Base-by-base conservation (phyloP, 164 flowering plant genomes). In the Sedum album region DNA sequence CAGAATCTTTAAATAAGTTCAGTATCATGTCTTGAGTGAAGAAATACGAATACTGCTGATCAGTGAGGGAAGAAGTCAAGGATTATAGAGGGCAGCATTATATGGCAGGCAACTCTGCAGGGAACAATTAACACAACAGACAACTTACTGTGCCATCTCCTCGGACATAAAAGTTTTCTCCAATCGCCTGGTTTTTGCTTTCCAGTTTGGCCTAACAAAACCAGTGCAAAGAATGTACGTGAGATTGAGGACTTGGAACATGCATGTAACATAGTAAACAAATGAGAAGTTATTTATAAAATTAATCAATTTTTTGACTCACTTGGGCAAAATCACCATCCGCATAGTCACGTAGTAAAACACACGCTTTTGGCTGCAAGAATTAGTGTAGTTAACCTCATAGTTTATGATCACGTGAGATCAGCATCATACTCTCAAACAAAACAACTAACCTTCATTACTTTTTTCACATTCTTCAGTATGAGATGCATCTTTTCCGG, bases 121-220 rank as follows among this genome's bases (percentile, higher is more conserved):
- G 26, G 49, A 44, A n/a, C 28, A 42, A 21, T 23, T 6, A 42
- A 23, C 15, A 36, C n/a, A 30, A 15, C 13, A 31, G 28, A 64
- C 65, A 30, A 79, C 86, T 81, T 76, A 83, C 86, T 46, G 84
- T 83, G 31, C 86, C 86, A 72, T 83, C 86, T 66, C 84, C 82
- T 62, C 84, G 75, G 53, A 76, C 74, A 65, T 75, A 81, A 42
- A 81, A 83, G 69, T 81, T 83, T 57, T 81, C 77, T 48, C 77
- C 70, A 68, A 83, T 77, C 69, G 76, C 74, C 72, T 78, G 82
- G 31, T 79, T 79, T 65, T 69, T 77, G 30, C 66, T 62, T 31
- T 39, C 68, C 53, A 83, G 76, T 69, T 78, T 76, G 70, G 75
- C 77, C 86, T 83, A 74, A 70, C n/a, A n/a, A 66, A 66, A 31